phyloP scores from a whole-genome alignment of 495 filamentous ascomycete species.

The Penicillium roqueforti region DNA sequence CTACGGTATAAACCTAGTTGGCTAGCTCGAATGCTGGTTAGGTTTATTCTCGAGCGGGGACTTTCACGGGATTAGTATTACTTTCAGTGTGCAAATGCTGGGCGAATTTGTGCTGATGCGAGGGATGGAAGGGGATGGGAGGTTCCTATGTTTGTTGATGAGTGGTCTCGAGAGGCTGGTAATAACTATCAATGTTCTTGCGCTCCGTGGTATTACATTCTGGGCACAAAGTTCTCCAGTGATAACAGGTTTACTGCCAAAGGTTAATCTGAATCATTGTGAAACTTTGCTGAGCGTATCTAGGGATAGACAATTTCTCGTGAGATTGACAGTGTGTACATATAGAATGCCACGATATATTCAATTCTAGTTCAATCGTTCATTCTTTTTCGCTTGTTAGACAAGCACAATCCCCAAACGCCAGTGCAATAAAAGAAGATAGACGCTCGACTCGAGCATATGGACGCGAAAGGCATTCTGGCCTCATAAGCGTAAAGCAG shows the following conservation, averaged over 20 bases:
- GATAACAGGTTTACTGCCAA: constrained; percentile 1
- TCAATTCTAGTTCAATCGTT: neutral
- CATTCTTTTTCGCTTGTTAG: constrained; percentile 2
- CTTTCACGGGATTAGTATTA: neutral
- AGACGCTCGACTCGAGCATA: neutral
- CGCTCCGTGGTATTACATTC: constrained; percentile 24
- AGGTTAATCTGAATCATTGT: constrained; percentile 21
- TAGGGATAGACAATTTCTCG: neutral
- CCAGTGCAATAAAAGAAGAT: constrained; percentile 4
- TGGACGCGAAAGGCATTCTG: neutral
- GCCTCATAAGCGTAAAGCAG: constrained; percentile 3
- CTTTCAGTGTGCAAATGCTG: too few species aligned
- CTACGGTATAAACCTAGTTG: neutral
- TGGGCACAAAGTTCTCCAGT: constrained; percentile 28
- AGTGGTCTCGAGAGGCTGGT: constrained; percentile 21
- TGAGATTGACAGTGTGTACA: neutral
- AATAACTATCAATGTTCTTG: constrained; percentile 17
- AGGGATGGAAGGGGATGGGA: constrained; percentile 17
- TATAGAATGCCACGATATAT: neutral
- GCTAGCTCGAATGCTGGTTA: too few species aligned
- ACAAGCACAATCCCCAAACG: neutral
- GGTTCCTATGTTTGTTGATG: constrained; percentile 31
- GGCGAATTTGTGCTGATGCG: constrained; percentile 19
- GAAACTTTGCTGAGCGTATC: constrained; percentile 23
- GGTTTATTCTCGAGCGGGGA: too few species aligned